These are phyloP conservation scores for Suillus decipiens DNA, from an alignment of 768 basidiomycete species.

Conservation along the genomic window DNA sequence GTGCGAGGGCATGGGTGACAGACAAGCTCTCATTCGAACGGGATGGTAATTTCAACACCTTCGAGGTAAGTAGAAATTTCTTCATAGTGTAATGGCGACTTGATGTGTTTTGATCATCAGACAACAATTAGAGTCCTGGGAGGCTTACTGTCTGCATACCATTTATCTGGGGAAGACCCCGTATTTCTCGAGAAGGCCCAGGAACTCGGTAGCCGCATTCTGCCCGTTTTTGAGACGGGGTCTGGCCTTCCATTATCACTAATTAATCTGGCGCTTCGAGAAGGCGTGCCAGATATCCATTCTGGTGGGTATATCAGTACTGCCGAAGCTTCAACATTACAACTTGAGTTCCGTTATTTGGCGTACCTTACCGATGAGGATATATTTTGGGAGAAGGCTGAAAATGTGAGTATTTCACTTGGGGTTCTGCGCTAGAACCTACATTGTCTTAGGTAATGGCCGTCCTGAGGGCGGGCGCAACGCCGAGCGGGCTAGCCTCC, in stretches of 20 bases:
- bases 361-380: conserved; percentile 74
- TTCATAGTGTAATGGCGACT: conserved; percentile 3
- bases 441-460: conserved; percentile 56
- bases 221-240: conserved; percentile 80
- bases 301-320: conserved; percentile 69
- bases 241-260: conserved; percentile 80
- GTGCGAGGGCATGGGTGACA: conserved; percentile 79
- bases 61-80: conserved; percentile 63
- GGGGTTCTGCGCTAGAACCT: background rate
- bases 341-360: conserved; percentile 92
- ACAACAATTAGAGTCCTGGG: conserved; percentile 93
- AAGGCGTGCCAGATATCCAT: conserved; percentile 62
- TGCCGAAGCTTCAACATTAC: conserved; percentile 86
- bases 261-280: conserved; percentile 66
- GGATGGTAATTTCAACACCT: conserved; percentile 81
- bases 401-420: conserved; percentile 49
- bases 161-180: conserved; percentile 67
- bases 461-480: conserved; percentile 60
- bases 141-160: conserved; percentile 84
- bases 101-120: conserved; percentile 39
- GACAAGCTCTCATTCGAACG: conserved; percentile 71
- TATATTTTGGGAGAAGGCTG: conserved; percentile 79
- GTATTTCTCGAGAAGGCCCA: conserved; percentile 75
- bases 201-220: conserved; percentile 84
- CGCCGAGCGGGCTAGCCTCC: conserved; percentile 75